Conservation (phyloP, 805 yeast genomes). For the Candida ovalis region DNA sequence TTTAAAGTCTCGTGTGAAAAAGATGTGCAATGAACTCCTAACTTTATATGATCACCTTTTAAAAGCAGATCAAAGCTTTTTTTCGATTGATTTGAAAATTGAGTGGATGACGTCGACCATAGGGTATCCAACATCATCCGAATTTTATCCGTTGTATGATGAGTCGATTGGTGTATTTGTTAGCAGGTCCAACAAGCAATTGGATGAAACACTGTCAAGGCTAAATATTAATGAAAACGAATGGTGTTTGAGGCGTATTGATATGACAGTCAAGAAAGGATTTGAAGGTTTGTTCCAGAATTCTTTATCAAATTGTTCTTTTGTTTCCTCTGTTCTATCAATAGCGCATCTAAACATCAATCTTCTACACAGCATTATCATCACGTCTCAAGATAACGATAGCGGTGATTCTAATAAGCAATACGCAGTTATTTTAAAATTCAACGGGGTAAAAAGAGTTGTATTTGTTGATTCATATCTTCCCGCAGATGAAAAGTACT, state of each 20-base stretch:
- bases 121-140: constrained; percentile 4
- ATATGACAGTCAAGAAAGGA: constrained; percentile 9
- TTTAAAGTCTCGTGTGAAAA: constrained; percentile 1
- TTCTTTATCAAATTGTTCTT: constrained; percentile 63
- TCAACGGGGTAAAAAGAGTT: constrained; percentile 52
- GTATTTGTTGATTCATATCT: constrained; percentile 48
- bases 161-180: constrained; percentile 10
- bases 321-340: constrained; percentile 65
- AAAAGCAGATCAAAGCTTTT: not conserved
- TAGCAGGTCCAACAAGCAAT: constrained; percentile 2
- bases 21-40: constrained; percentile 9
- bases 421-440: constrained; percentile 36
- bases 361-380: constrained; percentile 28
- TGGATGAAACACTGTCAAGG: not conserved
- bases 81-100: constrained; percentile 15
- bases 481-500: constrained; percentile 13
- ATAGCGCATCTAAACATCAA: constrained; percentile 30
- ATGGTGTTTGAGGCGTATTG: constrained; percentile 2
- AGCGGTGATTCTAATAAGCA: constrained; percentile 22
- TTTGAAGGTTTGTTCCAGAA: constrained; percentile 43
- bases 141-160: constrained; percentile 1
- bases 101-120: constrained; percentile 22
- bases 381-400: constrained; percentile 2
- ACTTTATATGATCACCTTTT: constrained; percentile 9
- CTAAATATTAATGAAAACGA: not conserved